Evolutionary conservation across 495 filamentous ascomycete species (phyloP), one percentile per base, ranked within the genome.

Genomic region (Aspergillus steynii): DNA sequence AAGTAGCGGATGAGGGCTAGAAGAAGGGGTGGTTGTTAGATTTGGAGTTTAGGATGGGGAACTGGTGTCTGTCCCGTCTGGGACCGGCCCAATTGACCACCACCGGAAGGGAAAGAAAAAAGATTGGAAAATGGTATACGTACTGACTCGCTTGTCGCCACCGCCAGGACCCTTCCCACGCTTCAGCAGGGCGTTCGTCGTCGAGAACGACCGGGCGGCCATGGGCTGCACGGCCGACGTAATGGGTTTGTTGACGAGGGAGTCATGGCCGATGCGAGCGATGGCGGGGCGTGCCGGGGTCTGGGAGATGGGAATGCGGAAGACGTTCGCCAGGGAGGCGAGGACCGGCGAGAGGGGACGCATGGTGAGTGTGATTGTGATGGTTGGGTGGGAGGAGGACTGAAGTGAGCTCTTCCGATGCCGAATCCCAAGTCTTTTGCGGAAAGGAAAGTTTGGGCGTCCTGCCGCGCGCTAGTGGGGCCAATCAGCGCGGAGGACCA

Each of bases 1-100:
- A 85, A 83, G 76, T 89, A 89, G 67, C 85, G 83, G 70, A 90
- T 89, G 25, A 83, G 59, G 27, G 80, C 86, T 67, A 8, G 48
- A 12, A 37, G 51, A 51, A 37, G n/a, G 50, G 28, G 46, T 54
- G 4, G 31, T 28, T 37, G 15, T 50, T 47, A 46, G 28, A n/a
- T 27, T 31, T 53, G 56, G 34, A 32, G 64, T n/a, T 29, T 42
- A 25, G 65, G 51, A 32, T 54, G 52, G 26, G 26, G 29, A 42
- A 52, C 51, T 60, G 66, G 29, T 48, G 27, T 29, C 53, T 49
- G 52, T 20, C 20, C 20, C 20, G 20, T 20, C 20, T 20, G 20
- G 20, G 20, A 20, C 20, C 20, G 20, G 9, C 6, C 5, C 5
- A 34, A 34, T 34, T 34, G 31, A 34, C 2, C 5, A 1, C 31